Percentiles rank a stretch among this genome's conserved stretches.
Evolutionary conservation across 2,329 filamentous ascomycete genomes (phyloP).

Genomic region (Diaporthe sp.): DNA sequence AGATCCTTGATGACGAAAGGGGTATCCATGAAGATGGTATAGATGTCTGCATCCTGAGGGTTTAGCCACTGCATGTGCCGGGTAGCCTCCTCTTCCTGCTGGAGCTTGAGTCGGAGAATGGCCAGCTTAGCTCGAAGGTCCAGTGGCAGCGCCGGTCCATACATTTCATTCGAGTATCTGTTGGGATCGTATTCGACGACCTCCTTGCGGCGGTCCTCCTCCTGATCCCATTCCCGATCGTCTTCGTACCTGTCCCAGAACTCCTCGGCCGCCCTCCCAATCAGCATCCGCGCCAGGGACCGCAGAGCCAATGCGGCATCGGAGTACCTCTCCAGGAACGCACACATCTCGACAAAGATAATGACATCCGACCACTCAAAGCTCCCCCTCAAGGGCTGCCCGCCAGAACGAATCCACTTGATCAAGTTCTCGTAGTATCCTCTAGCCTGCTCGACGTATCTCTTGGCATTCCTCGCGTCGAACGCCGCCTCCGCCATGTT

Average conservation of each 20-base stretch:
- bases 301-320: slow-evolving; percentile 80
- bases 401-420: slow-evolving; percentile 55
- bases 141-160: slow-evolving; percentile 81
- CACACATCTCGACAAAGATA: slow-evolving; percentile 86
- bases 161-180: slow-evolving; percentile 68
- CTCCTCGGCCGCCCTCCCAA: slow-evolving; percentile 79
- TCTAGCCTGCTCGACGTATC: slow-evolving; percentile 58
- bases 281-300: slow-evolving; percentile 82
- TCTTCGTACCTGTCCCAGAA: slow-evolving; percentile 85
- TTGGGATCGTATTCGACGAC: slow-evolving; percentile 73
- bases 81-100: slow-evolving; percentile 78
- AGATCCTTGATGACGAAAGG: slow-evolving; percentile 84
- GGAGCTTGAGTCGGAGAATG: slow-evolving; percentile 82
- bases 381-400: slow-evolving; percentile 51
- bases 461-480: slow-evolving; percentile 62
- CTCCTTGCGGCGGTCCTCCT: slow-evolving; percentile 75
- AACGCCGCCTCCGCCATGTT: slow-evolving; percentile 71
- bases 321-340: slow-evolving; percentile 72
- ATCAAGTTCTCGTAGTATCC: slow-evolving; percentile 65
- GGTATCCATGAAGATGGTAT: slow-evolving; percentile 73
- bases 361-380: slow-evolving; percentile 86
- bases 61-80: slow-evolving; percentile 81
- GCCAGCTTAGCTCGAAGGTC: slow-evolving; percentile 89
- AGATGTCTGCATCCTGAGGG: slow-evolving; percentile 67
- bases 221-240: slow-evolving; percentile 90